Conservation (phyloP, 2,329 filamentous ascomycete genomes). For the Diaporthe velutina region DNA sequence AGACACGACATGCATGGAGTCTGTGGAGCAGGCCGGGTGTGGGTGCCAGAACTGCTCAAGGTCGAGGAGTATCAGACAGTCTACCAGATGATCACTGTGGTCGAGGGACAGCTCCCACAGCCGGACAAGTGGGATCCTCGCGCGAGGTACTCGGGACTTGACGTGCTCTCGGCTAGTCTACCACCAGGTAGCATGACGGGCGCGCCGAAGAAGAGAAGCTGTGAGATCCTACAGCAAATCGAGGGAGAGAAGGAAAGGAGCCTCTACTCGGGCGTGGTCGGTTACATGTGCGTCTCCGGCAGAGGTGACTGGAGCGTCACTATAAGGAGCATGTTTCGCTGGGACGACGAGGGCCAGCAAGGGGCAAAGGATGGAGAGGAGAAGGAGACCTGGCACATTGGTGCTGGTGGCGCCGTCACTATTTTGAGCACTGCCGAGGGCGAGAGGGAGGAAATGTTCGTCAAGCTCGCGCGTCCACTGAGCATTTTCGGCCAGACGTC, state of each 20-base stretch:
- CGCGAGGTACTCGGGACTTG: constrained; percentile 71
- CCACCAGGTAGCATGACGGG: constrained; percentile 98
- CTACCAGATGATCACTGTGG: constrained; percentile 90
- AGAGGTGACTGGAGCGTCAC: constrained; percentile 92
- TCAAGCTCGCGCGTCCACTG: constrained; percentile 74
- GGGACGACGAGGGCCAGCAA: constrained; percentile 72
- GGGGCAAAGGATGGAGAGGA: constrained; percentile 47
- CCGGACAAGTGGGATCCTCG: constrained; percentile 33
- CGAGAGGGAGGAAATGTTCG: constrained; percentile 93
- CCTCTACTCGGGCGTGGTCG: constrained; percentile 89
- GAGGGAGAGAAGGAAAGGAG: constrained; percentile 76
- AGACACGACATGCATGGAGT: constrained; percentile 92
- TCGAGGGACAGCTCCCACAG: constrained; percentile 75
- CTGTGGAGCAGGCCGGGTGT: constrained; percentile 79
- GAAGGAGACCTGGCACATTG: constrained; percentile 81
- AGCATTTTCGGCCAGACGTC: constrained; percentile 58
- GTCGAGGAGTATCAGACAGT: constrained; percentile 94
- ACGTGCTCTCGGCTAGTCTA: constrained; percentile 81
- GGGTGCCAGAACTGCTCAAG: constrained; percentile 82
- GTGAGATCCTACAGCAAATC: constrained; percentile 80
- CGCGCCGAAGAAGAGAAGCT: constrained; percentile 92
- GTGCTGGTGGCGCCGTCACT: constrained; percentile 92
- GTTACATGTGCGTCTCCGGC: constrained; percentile 89
- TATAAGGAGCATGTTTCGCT: constrained; percentile 84
- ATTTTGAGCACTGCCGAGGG: constrained; percentile 82